phyloP scores from a whole-genome alignment of 2,329 filamentous ascomycete species.

The Penicillium sp. region DNA sequence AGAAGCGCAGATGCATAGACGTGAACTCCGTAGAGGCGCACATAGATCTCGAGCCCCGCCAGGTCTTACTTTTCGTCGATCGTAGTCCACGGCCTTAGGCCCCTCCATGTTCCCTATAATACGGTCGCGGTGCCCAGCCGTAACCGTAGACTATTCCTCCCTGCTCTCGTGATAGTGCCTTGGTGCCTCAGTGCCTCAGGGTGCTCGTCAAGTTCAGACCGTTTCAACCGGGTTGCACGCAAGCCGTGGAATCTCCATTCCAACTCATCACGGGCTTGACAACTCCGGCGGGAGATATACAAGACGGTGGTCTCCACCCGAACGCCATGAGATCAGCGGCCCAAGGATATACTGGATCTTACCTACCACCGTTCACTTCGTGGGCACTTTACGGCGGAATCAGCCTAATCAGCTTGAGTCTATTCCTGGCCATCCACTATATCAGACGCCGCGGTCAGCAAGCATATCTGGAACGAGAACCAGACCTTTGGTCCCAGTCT shows the following conservation, averaged over 20 bases:
- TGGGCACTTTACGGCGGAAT: background rate
- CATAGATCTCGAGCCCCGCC: constrained; percentile 1
- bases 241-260: background rate
- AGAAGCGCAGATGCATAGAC: too few relatives aligned
- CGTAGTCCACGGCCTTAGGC: background rate
- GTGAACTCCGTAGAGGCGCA: background rate
- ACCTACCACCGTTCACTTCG: background rate
- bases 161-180: background rate
- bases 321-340: constrained; percentile 3
- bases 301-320: background rate
- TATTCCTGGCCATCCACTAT: background rate
- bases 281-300: background rate
- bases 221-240: background rate
- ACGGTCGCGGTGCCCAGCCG: background rate
- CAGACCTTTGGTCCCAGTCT: constrained; percentile 1
- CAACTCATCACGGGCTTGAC: background rate
- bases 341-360: constrained; percentile 1
- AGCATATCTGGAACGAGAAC: background rate
- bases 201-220: background rate
- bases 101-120: background rate
- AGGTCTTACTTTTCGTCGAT: background rate
- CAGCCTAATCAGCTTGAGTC: background rate
- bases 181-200: background rate
- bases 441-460: background rate
- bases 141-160: background rate